Evolutionary conservation across 2,329 filamentous ascomycete genomes (phyloP).

Genomic region (Trichoderma brevicompactum): DNA sequence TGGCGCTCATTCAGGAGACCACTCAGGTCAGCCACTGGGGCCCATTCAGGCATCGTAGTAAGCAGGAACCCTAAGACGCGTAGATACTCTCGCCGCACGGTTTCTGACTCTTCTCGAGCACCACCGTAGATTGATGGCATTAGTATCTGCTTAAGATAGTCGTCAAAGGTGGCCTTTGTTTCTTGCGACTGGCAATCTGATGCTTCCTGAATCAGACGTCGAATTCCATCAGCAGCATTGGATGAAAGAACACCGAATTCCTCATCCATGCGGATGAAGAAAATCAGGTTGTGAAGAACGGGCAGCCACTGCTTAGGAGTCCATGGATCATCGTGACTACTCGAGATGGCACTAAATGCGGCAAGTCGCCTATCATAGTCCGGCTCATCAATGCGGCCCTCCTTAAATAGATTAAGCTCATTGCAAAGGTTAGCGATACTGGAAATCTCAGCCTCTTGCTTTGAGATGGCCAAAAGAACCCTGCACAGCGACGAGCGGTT

Average conservation of each 20-base stretch:
- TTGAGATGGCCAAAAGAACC: conserved; percentile 72
- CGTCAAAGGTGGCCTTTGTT: conserved; percentile 52
- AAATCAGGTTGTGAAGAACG: conserved; percentile 86
- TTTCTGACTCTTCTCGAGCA: conserved; percentile 76
- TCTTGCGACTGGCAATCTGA: conserved; percentile 46
- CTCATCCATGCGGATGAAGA: conserved; percentile 81
- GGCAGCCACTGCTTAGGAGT: conserved; percentile 81
- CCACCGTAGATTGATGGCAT: conserved; percentile 78
- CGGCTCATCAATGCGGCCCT: conserved; percentile 76
- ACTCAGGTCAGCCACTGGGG: conserved; percentile 73
- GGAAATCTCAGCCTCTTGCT: conserved; percentile 62
- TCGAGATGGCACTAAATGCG: conserved; percentile 75
- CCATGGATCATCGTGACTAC: conserved; percentile 60
- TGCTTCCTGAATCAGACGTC: conserved; percentile 73
- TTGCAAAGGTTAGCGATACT: conserved; percentile 72
- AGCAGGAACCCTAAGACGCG: conserved; percentile 80
- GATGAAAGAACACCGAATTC: conserved; percentile 81
- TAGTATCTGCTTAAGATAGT: conserved; percentile 66
- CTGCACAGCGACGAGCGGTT: conserved; percentile 76
- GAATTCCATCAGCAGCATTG: conserved; percentile 81
- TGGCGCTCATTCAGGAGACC: conserved; percentile 64
- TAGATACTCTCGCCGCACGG: conserved; percentile 81
- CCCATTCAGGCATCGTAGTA: conserved; percentile 69
- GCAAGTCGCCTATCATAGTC: conserved; percentile 82
- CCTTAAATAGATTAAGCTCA: conserved; percentile 79